Conservation (phyloP, 495 filamentous ascomycete genomes). For the Aspergillus sclerotioniger region DNA sequence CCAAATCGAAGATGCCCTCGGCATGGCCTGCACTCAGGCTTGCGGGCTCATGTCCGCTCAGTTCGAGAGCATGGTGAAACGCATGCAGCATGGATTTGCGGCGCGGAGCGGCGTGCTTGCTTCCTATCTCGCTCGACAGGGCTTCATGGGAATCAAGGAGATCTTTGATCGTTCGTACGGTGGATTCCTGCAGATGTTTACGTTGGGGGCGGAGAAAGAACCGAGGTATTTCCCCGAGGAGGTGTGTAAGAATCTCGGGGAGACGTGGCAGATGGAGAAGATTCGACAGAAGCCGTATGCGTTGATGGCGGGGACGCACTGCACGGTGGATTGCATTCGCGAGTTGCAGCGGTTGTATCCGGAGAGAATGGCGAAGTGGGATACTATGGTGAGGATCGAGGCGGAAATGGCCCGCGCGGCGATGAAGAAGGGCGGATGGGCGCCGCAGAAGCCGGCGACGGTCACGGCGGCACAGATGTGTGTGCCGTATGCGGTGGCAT, state of each 20-base stretch:
- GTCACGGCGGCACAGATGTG: conserved; percentile 45
- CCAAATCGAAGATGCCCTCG: conserved; percentile 22
- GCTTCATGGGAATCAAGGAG: conserved; percentile 45
- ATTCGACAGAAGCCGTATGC: conserved; percentile 43
- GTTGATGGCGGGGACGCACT: conserved; percentile 34
- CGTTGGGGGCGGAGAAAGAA: conserved; percentile 27
- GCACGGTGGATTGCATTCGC: conserved; percentile 30
- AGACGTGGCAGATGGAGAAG: conserved; percentile 35
- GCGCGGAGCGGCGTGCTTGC: conserved; percentile 37
- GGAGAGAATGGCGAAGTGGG: conserved; percentile 15
- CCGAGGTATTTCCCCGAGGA: conserved; percentile 29
- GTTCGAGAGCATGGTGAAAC: conserved; percentile 36
- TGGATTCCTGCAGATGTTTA: conserved; percentile 40
- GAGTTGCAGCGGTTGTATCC: conserved; percentile 26
- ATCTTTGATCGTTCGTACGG: conserved; percentile 44
- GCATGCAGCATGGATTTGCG: conserved; percentile 44
- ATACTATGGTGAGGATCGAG: conserved; percentile 21
- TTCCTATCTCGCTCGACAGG: conserved; percentile 3
- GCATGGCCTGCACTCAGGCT: conserved; percentile 20
- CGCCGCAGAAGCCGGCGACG: conserved; percentile 30
- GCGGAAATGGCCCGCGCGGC: conserved; percentile 30
- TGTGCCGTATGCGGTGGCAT: conserved; percentile 37
- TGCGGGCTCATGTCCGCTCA: conserved; percentile 41
- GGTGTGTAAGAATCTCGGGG: conserved; percentile 34
- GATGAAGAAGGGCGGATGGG: conserved; percentile 42